These are phyloP conservation scores for Aegilops tauschii DNA, from an alignment of 176 grass and related monocot species.

Conservation along the genomic window DNA sequence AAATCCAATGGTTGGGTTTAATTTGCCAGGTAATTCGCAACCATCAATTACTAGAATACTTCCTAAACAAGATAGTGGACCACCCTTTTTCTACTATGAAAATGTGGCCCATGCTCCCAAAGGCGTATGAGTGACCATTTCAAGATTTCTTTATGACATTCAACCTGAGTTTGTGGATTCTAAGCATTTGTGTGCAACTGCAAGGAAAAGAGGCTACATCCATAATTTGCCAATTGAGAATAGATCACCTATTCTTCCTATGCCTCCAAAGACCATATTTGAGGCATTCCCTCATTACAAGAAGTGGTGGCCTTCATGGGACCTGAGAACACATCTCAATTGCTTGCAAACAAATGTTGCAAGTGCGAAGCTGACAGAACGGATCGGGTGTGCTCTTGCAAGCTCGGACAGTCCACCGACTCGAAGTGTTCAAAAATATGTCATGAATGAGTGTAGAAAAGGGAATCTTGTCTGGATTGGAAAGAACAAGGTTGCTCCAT, in stretches of 20 bases:
- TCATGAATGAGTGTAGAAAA: conserved; percentile 60
- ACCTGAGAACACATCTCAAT: conserved; percentile 66
- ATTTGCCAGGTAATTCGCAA: conserved; percentile 36
- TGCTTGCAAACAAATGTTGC: conserved; percentile 66
- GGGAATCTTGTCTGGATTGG: conserved; percentile 91
- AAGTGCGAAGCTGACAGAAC: conserved; percentile 51
- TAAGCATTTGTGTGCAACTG: conserved; percentile 63
- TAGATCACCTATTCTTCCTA: conserved; percentile 52
- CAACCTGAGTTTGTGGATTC: conserved; percentile 79
- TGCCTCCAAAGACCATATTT: conserved; percentile 58
- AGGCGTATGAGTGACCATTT: conserved; percentile 62
- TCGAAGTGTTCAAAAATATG: conserved; percentile 38
- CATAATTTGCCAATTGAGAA: conserved; percentile 70
- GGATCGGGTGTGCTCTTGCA: conserved; percentile 36
- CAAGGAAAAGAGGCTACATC: conserved; percentile 70
- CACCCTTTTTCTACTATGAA: conserved; percentile 82
- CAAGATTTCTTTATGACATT: conserved; percentile 63
- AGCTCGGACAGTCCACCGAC: conserved; percentile 33
- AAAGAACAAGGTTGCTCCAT: conserved; percentile 60
- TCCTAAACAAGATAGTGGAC: conserved; percentile 44
- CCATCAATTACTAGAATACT: conserved; percentile 21
- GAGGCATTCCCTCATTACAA: conserved; percentile 54
- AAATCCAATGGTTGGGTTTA: conserved; percentile 64
- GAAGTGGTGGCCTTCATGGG: conserved; percentile 81
- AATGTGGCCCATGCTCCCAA: conserved; percentile 78